These are phyloP conservation scores for Artomyces pyxidatus DNA, from an alignment of 768 basidiomycete species.

Conservation along the genomic window DNA sequence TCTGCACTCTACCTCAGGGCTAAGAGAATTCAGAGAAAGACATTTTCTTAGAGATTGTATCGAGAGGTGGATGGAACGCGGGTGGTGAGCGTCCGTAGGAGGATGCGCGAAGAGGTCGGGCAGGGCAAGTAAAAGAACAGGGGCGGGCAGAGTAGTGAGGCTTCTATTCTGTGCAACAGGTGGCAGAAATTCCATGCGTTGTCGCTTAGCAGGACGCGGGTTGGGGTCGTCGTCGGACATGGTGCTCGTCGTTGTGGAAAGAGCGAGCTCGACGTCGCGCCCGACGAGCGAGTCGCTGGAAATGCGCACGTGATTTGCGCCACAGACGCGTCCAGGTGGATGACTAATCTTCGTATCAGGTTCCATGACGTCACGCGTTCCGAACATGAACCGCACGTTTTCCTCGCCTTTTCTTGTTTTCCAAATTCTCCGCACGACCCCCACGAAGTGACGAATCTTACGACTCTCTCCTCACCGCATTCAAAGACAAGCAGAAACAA, in stretches of 20 bases:
- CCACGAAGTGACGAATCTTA: no score
- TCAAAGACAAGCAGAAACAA: conserved; percentile 7
- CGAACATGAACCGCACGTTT: no score
- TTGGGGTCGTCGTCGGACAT: conserved; percentile 17
- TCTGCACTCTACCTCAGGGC: conserved; percentile 55
- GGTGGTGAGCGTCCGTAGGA: conserved; percentile 49
- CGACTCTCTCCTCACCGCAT: no score
- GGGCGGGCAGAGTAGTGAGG: conserved; percentile 30
- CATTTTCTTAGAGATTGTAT: conserved; percentile 49
- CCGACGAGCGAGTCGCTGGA: no score
- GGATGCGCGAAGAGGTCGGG: conserved; percentile 57
- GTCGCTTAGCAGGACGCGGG: conserved; percentile 72
- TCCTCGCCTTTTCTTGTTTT: no score
- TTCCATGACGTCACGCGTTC: no score
- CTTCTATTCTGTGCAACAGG: not conserved
- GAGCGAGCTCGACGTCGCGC: not conserved
- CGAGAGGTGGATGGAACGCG: conserved; percentile 48
- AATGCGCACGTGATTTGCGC: no score
- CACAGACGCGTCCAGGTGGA: no score
- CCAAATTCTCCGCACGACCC: no score
- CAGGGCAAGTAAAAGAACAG: conserved; percentile 50
- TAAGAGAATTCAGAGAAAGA: conserved; percentile 39
- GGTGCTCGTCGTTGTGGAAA: not conserved
- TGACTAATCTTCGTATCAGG: no score
- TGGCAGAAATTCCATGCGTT: conserved; percentile 35